A percentile compares a stretch with the other conserved stretches of the same genome.
Evolutionary conservation across 139 green algal species (phyloP).

Genomic region (Chlamydomonas sphaeroides): DNA sequence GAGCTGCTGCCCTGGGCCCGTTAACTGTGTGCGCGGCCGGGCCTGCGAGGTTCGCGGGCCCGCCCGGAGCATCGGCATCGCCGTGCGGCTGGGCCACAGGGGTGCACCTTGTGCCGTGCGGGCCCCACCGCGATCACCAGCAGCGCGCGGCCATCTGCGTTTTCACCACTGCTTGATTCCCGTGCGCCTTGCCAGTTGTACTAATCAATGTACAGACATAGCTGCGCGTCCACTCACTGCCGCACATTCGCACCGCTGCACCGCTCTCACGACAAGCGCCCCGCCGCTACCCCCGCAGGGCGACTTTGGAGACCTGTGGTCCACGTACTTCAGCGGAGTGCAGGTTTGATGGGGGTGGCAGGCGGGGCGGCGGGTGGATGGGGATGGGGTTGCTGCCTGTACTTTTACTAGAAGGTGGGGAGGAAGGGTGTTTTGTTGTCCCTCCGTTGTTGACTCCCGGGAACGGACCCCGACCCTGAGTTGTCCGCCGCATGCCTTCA

Average conservation of each 20-base stretch:
- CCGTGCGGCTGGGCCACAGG: background rate
- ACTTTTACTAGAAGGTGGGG: no score
- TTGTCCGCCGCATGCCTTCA: no score
- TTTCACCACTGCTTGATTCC: no score
- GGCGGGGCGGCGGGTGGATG: no score
- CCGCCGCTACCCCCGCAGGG: background rate
- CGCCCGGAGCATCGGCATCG: background rate
- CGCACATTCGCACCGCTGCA: background rate
- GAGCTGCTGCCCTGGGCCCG: background rate
- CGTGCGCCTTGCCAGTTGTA: no score
- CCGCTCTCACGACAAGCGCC: background rate
- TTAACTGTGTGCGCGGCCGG: background rate
- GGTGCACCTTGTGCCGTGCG: background rate
- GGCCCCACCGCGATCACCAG: background rate
- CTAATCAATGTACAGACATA: no score
- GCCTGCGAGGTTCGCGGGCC: background rate
- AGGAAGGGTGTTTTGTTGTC: no score
- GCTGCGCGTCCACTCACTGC: background rate
- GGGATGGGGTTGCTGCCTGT: no score
- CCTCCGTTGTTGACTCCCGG: no score
- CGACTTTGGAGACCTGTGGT: background rate
- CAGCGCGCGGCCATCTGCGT: no score
- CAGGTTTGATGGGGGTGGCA: no score
- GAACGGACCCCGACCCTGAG: no score
- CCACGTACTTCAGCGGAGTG: constrained; percentile 7